These are phyloP conservation scores for Clarireedia sp. DNA, from an alignment of 2,329 filamentous ascomycete species.

Conservation along the genomic window DNA sequence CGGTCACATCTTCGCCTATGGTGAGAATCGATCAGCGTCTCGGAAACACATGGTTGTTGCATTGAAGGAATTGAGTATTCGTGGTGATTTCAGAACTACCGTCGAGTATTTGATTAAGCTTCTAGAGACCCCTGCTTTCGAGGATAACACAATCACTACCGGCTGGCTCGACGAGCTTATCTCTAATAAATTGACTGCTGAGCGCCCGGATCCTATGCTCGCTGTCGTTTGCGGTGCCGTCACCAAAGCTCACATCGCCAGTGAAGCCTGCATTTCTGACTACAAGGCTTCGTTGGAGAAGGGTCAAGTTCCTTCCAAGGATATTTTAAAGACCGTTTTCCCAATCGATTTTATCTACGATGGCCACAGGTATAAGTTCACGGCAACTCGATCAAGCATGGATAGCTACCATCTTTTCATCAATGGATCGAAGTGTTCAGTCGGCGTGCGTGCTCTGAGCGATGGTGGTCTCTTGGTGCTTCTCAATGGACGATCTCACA, in stretches of 20 bases:
- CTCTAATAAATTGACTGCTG: constrained; percentile 92
- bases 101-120: constrained; percentile 99
- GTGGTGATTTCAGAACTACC: constrained; percentile 96
- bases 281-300: constrained; percentile 88
- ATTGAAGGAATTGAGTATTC: constrained; percentile 97
- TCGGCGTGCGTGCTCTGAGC: constrained; percentile 85
- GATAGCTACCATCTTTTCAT: constrained; percentile 98
- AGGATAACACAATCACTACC: constrained; percentile 98
- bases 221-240: constrained; percentile 94
- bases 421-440: constrained; percentile 93
- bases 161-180: constrained; percentile 99
- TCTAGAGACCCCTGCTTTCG: constrained; percentile 94
- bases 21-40: constrained; percentile 92
- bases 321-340: constrained; percentile 96
- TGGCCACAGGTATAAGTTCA: constrained; percentile 94
- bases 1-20: constrained; percentile 98
- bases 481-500: constrained; percentile 88
- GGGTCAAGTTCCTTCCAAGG: constrained; percentile 94
- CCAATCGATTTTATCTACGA: constrained; percentile 98
- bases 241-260: constrained; percentile 91
- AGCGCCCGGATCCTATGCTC: constrained; percentile 86
- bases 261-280: constrained; percentile 78
- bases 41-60: constrained; percentile 99
- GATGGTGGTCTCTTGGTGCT: constrained; percentile 91
- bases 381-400: constrained; percentile 79